Evolutionary conservation across 257 asterid genomes (phyloP).

Genomic region (Mitragyna speciosa): DNA sequence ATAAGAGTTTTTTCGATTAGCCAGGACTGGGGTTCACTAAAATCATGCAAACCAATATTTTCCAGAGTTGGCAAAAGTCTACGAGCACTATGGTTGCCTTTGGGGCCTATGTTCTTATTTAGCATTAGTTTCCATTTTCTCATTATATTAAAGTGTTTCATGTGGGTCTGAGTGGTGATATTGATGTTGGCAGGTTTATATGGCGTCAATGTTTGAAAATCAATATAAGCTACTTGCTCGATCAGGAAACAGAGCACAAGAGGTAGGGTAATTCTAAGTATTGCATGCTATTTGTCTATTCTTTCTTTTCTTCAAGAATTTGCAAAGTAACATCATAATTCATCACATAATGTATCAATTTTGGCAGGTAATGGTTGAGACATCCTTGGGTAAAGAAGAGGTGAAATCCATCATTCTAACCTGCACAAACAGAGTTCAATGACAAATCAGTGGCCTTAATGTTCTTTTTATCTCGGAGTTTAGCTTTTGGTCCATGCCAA

Average conservation of each 20-base stretch:
- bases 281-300: neutral
- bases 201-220: conserved; percentile 80
- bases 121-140: neutral
- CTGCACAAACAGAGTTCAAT: conserved; percentile 82
- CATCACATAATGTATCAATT: conserved; percentile 7
- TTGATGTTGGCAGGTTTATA: conserved; percentile 58
- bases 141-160: neutral
- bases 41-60: neutral
- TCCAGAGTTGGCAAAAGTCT: neutral
- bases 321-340: neutral
- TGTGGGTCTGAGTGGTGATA: neutral
- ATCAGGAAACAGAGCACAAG: conserved; percentile 84
- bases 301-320: neutral
- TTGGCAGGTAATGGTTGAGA: conserved; percentile 67
- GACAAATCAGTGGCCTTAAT: conserved; percentile 18
- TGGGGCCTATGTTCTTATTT: neutral
- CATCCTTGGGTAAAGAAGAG: conserved; percentile 74
- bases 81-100: neutral
- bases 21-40: neutral
- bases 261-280: conserved; percentile 43
- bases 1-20: neutral
- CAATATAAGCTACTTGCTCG: conserved; percentile 97
- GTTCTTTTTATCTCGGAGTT: neutral
- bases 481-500: neutral
- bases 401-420: conserved; percentile 65